A percentile compares a stretch with the other conserved stretches of the same genome.
Evolutionary conservation across 2,329 filamentous ascomycete species (phyloP).

Genomic region (Nemania sp.): DNA sequence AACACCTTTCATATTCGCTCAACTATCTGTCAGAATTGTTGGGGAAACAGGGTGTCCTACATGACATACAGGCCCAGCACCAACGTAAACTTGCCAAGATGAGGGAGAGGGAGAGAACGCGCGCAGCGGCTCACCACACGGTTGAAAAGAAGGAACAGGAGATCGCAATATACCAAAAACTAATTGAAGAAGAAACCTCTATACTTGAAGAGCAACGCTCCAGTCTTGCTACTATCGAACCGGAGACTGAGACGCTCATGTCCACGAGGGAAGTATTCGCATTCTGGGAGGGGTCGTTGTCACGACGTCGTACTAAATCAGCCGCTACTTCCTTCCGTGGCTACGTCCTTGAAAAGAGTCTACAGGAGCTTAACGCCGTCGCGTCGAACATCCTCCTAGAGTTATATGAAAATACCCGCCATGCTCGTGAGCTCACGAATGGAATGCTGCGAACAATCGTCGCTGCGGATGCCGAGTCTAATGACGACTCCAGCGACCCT

Average conservation of each 20-base stretch:
- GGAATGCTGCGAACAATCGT: constrained; percentile 35
- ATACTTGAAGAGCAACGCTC: constrained; percentile 12
- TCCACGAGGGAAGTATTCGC: constrained; percentile 30
- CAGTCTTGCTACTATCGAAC: background rate
- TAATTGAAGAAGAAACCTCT: constrained; percentile 23
- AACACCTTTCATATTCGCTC: constrained; percentile 12
- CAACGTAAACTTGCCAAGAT: background rate
- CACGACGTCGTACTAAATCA: constrained; percentile 24
- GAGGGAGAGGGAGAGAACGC: background rate
- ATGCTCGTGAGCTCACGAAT: constrained; percentile 31
- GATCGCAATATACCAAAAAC: constrained; percentile 21
- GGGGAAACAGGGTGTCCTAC: constrained; percentile 11
- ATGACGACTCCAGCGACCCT: constrained; percentile 1
- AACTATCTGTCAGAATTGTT: constrained; percentile 9
- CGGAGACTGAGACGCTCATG: constrained; percentile 17
- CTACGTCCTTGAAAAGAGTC: constrained; percentile 33
- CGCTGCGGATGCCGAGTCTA: constrained; percentile 14
- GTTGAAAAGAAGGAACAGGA: constrained; percentile 23
- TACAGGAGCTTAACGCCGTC: constrained; percentile 37
- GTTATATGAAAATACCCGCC: constrained; percentile 37
- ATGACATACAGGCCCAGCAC: constrained; percentile 1
- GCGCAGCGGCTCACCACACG: background rate
- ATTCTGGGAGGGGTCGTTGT: constrained; percentile 36
- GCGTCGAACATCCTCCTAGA: constrained; percentile 35
- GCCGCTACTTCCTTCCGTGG: constrained; percentile 32